Evolutionary conservation across 345 rosid genomes (phyloP).

Genomic region (Salix dunnii): DNA sequence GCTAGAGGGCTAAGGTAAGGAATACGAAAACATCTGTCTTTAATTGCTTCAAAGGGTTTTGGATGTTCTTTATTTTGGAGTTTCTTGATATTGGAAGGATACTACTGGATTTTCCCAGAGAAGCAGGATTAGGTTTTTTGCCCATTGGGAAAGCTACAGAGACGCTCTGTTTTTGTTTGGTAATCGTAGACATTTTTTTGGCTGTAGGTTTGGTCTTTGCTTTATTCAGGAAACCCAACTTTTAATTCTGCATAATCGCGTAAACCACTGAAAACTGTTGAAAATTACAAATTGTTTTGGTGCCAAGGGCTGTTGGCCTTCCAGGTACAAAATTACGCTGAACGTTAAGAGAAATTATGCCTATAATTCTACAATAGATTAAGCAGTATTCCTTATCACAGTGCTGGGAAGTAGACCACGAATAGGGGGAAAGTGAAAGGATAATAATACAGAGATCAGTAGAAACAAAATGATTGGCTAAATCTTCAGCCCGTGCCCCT

Average conservation of each 20-base stretch:
- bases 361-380: too few species aligned
- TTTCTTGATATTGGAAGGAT: too few species aligned
- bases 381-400: too few species aligned
- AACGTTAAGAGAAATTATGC: too few species aligned
- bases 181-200: not conserved
- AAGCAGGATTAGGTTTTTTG: not conserved
- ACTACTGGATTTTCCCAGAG: not conserved
- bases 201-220: not conserved
- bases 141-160: not conserved
- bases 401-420: too few species aligned
- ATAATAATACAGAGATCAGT: too few species aligned
- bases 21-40: too few species aligned
- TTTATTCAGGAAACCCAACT: not conserved
- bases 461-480: too few species aligned
- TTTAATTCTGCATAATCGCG: not conserved
- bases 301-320: not conserved
- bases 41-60: not conserved
- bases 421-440: too few species aligned
- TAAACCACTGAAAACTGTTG: not conserved
- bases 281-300: not conserved
- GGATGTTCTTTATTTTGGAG: not conserved
- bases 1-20: too few species aligned
- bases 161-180: not conserved
- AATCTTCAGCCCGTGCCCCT: too few species aligned
- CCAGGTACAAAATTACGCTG: too few species aligned